Percentiles rank a stretch among this genome's conserved stretches.
phyloP scores from a whole-genome alignment of 768 basidiomycete genomes.

The Serpula lacrymans region DNA sequence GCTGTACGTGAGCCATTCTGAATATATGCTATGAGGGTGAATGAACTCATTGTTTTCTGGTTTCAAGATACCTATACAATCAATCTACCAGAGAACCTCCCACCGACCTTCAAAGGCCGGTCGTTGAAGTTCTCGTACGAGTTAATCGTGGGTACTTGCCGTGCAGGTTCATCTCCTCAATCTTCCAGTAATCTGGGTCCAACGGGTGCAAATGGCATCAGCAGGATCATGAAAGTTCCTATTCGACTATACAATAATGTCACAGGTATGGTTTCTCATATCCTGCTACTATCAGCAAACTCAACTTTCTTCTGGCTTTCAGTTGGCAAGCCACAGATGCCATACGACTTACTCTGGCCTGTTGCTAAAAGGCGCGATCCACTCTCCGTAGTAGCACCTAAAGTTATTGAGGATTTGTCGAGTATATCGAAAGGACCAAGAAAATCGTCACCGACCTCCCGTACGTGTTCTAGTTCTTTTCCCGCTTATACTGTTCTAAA shows the following conservation, averaged over 20 bases:
- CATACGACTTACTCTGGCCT: conserved; percentile 87
- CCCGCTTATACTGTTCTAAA: conserved; percentile 2
- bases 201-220: conserved; percentile 47
- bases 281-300: background rate
- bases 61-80: conserved; percentile 75
- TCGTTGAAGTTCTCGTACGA: conserved; percentile 86
- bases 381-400: conserved; percentile 26
- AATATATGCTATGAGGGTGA: background rate
- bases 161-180: conserved; percentile 41
- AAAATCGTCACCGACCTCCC: background rate
- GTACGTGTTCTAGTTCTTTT: conserved; percentile 14
- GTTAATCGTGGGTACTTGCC: conserved; percentile 83
- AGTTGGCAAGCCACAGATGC: conserved; percentile 54
- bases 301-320: conserved; percentile 5
- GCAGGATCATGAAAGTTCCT: conserved; percentile 86
- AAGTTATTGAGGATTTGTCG: conserved; percentile 20
- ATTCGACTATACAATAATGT: conserved; percentile 90
- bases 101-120: conserved; percentile 88
- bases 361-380: conserved; percentile 41
- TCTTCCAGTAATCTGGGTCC: conserved; percentile 29
- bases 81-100: conserved; percentile 71
- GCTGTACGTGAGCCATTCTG: conserved; percentile 45
- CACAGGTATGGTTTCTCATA: conserved; percentile 46
- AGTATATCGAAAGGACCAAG: conserved; percentile 3
- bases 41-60: background rate